Percentiles rank a stretch among this genome's conserved stretches.
Evolutionary conservation across 305 asterid species (phyloP).

Genomic region (Rubia occidens): DNA sequence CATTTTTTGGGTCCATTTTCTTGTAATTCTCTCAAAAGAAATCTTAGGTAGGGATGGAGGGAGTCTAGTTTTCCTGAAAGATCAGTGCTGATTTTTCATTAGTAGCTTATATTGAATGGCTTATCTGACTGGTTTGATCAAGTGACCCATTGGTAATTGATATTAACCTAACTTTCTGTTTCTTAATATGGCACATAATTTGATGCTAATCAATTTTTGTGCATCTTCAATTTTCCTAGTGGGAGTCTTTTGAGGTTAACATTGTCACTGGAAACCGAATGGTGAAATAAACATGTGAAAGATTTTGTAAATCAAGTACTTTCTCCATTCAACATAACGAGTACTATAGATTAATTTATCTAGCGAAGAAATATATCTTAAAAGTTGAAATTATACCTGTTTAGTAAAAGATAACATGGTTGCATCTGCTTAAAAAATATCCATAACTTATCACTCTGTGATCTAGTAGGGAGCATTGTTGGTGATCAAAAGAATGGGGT

Average conservation of each 20-base stretch:
- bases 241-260: neutral
- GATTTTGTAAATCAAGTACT: neutral
- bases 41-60: neutral
- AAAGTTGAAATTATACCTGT: neutral
- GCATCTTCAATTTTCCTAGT: neutral
- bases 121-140: neutral
- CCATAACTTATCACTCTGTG: neutral
- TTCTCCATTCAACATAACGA: neutral
- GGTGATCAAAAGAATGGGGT: neutral
- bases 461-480: neutral
- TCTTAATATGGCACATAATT: neutral
- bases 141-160: neutral
- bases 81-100: neutral
- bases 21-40: neutral
- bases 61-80: neutral
- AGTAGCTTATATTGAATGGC: neutral
- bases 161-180: neutral
- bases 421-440: neutral
- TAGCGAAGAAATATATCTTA: neutral
- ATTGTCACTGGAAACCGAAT: neutral
- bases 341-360: neutral
- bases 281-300: neutral
- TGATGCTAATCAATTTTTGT: neutral
- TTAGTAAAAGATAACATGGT: neutral
- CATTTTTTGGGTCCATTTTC: neutral